These are phyloP conservation scores for Phytophthora ohioensis DNA, from an alignment of 352 stramenopile genomes.

Conservation along the genomic window DNA sequence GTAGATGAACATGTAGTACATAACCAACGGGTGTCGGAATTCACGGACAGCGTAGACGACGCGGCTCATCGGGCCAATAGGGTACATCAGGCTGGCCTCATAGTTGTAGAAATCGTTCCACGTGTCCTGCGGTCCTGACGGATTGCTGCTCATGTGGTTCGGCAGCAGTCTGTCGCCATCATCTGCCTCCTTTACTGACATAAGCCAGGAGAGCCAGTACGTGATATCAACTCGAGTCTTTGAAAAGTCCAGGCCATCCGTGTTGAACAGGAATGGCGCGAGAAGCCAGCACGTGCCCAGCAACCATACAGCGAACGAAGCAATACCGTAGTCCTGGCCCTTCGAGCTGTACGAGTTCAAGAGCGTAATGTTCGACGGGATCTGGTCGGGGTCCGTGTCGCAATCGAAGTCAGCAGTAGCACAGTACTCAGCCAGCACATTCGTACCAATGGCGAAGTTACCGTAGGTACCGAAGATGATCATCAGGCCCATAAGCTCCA, in stretches of 20 bases:
- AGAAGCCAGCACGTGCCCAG: conserved; percentile 83
- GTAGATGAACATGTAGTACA: conserved; percentile 87
- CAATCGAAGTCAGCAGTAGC: conserved; percentile 58
- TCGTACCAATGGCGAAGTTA: conserved; percentile 81
- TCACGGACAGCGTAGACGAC: conserved; percentile 80
- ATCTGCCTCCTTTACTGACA: conserved; percentile 60
- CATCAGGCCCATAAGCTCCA: conserved; percentile 85
- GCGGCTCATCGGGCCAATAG: conserved; percentile 70
- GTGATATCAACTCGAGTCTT: conserved; percentile 88
- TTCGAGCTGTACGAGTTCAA: conserved; percentile 85
- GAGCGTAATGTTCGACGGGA: conserved; percentile 77
- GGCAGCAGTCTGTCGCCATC: conserved; percentile 55
- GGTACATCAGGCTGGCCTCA: conserved; percentile 71
- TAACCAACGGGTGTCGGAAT: conserved; percentile 77
- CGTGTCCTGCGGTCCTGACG: conserved; percentile 50
- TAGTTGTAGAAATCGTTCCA: conserved; percentile 87
- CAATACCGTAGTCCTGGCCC: conserved; percentile 87
- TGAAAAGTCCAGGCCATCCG: conserved; percentile 85
- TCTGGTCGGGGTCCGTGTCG: conserved; percentile 52
- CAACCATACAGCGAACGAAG: conserved; percentile 90
- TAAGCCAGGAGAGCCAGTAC: conserved; percentile 88
- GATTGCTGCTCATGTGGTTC: conserved; percentile 37
- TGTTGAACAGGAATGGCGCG: conserved; percentile 90
- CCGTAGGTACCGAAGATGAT: conserved; percentile 83
- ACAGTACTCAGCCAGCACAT: conserved; percentile 68